Conservation (phyloP, 106 monocot genomes). For the Chionographis japonica region DNA sequence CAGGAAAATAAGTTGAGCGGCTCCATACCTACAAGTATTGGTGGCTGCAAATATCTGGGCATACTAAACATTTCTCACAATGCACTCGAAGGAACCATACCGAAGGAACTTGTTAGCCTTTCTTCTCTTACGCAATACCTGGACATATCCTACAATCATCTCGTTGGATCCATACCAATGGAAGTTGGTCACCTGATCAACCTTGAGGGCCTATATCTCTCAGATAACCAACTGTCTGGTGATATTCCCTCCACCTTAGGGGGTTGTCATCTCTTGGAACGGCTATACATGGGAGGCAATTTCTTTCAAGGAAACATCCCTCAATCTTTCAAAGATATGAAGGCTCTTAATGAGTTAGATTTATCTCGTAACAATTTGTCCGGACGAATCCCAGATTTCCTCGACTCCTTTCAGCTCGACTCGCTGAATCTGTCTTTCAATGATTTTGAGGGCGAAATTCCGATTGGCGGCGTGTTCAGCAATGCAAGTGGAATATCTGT, state of each 20-base stretch:
- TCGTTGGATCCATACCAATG: slow-evolving; percentile 7
- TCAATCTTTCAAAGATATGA: slow-evolving; percentile 14
- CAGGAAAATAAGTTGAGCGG: slow-evolving; percentile 8
- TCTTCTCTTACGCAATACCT: slow-evolving; percentile 12
- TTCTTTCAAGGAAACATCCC: slow-evolving; percentile 3
- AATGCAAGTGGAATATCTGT: slow-evolving; percentile 15
- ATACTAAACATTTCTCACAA: slow-evolving; percentile 14
- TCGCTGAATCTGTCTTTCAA: slow-evolving; percentile 23
- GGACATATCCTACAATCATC: slow-evolving; percentile 8
- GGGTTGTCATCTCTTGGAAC: slow-evolving; percentile 1
- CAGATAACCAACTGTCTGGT: slow-evolving; percentile 16
- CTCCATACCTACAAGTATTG: slow-evolving; percentile 14
- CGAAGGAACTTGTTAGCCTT: slow-evolving; percentile 15
- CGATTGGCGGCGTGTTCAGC: slow-evolving; percentile 8
- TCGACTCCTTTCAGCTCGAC: neutral
- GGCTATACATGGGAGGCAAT: neutral
- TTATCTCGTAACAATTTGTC: slow-evolving; percentile 27
- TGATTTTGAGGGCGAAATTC: slow-evolving; percentile 16
- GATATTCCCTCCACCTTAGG: slow-evolving; percentile 10
- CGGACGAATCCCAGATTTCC: slow-evolving; percentile 11
- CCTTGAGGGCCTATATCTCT: slow-evolving; percentile 4
- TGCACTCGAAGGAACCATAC: slow-evolving; percentile 11
- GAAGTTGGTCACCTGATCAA: slow-evolving; percentile 11
- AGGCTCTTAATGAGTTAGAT: slow-evolving; percentile 20
- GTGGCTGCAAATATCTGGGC: slow-evolving; percentile 4